Evolutionary conservation across 148 eudicot genomes (phyloP).

Genomic region (Nepenthes mirabilis): DNA sequence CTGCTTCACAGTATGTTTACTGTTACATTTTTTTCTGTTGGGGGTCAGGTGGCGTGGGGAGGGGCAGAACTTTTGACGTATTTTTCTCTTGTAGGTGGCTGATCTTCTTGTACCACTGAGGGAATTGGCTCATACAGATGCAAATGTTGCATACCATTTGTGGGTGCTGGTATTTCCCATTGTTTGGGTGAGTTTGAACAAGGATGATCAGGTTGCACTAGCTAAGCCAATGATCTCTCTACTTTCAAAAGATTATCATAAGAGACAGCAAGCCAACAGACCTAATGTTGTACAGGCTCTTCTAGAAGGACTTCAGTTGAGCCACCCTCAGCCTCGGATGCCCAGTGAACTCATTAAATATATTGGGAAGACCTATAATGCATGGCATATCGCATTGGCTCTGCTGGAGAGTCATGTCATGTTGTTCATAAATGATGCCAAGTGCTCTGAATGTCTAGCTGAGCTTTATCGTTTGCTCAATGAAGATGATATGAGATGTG

Average conservation of each 20-base stretch:
- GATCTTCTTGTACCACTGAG: conserved; percentile 89
- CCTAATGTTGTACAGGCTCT: conserved; percentile 99
- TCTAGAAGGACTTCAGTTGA: conserved; percentile 93
- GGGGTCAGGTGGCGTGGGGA: background rate
- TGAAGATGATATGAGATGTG: conserved; percentile 99
- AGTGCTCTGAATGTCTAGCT: conserved; percentile 93
- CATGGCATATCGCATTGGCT: conserved; percentile 94
- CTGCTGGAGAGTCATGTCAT: conserved; percentile 97
- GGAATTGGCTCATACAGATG: conserved; percentile 97
- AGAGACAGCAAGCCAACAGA: conserved; percentile 74
- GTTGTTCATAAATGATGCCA: conserved; percentile 79
- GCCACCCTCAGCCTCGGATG: conserved; percentile 99
- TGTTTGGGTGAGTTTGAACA: conserved; percentile 95
- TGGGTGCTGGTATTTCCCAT: conserved; percentile 99
- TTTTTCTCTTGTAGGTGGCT: conserved; percentile 48
- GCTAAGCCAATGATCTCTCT: conserved; percentile 96
- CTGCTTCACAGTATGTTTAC: background rate
- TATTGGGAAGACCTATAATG: conserved; percentile 95
- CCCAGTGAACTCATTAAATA: conserved; percentile 97
- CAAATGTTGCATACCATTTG: conserved; percentile 97
- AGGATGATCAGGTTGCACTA: conserved; percentile 88
- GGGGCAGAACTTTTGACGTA: background rate
- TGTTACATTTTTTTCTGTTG: background rate
- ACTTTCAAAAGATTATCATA: conserved; percentile 91
- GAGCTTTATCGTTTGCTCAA: conserved; percentile 94